Evolutionary conservation across 1,284 basidiomycete genomes (phyloP).

Genomic region (Marasmius sp.): DNA sequence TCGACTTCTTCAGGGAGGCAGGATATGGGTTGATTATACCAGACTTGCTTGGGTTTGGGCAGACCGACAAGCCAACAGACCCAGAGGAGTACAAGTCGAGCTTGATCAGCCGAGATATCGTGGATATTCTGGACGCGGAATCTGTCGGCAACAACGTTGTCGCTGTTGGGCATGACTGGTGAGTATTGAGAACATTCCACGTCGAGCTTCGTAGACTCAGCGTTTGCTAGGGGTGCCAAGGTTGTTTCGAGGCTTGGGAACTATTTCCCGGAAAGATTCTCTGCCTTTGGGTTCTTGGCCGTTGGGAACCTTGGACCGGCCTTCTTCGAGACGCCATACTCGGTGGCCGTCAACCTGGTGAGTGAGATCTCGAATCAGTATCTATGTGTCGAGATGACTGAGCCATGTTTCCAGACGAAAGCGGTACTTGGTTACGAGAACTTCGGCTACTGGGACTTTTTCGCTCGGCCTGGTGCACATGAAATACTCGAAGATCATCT

Average conservation of each 20-base stretch:
- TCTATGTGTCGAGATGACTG: neutral
- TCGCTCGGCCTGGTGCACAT: conserved; percentile 28
- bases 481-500: conserved; percentile 31
- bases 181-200: conserved; percentile 4
- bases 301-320: conserved; percentile 36
- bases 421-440: conserved; percentile 26
- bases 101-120: neutral
- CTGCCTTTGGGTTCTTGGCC: conserved; percentile 42
- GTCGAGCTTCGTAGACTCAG: neutral
- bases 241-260: conserved; percentile 33
- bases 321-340: neutral
- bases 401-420: conserved; percentile 13
- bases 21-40: conserved; percentile 42
- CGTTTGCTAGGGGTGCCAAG: neutral
- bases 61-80: conserved; percentile 37
- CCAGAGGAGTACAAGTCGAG: conserved; percentile 24
- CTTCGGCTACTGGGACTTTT: conserved; percentile 38
- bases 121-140: conserved; percentile 46
- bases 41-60: conserved; percentile 43
- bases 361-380: conserved; percentile 17
- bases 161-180: conserved; percentile 52
- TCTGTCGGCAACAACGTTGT: conserved; percentile 32
- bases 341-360: conserved; percentile 15
- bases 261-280: conserved; percentile 37
- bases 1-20: conserved; percentile 31